These are phyloP conservation scores for Grosmannia serpens DNA, from an alignment of 2,329 filamentous ascomycete species.

Conservation along the genomic window DNA sequence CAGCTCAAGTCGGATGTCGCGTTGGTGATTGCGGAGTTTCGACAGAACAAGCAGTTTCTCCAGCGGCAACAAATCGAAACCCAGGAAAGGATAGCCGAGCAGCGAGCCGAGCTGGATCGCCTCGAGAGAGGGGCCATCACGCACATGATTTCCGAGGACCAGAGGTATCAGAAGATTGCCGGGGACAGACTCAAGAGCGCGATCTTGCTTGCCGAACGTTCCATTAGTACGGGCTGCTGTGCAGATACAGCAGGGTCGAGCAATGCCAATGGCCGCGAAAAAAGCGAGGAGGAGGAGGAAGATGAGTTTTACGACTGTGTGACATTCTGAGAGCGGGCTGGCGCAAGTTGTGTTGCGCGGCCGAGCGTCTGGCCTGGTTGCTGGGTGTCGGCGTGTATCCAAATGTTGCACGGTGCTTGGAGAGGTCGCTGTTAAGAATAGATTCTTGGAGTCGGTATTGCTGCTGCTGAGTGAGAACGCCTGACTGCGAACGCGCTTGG, in stretches of 20 bases:
- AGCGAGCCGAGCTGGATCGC: not conserved
- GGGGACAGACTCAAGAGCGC: not conserved
- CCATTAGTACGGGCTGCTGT: not conserved
- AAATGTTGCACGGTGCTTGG: no score
- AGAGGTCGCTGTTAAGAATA: no score
- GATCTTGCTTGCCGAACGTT: not conserved
- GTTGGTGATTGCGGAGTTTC: not conserved
- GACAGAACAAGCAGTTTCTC: not conserved
- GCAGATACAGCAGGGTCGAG: not conserved
- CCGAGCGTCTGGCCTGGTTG: no score
- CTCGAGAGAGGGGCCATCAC: not conserved
- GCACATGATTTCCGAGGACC: not conserved
- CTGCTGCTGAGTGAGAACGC: no score
- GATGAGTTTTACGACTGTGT: not conserved
- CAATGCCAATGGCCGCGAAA: not conserved
- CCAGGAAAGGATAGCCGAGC: not conserved
- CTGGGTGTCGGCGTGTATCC: no score
- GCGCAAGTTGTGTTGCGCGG: no score
- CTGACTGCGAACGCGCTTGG: no score
- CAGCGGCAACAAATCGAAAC: not conserved
- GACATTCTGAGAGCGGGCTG: not conserved
- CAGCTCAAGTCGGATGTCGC: not conserved
- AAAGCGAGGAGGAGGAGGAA: not conserved
- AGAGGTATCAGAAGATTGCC: not conserved
- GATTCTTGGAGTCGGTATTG: no score